phyloP scores from a whole-genome alignment of 257 asterid species.

The Paulownia fortunei region DNA sequence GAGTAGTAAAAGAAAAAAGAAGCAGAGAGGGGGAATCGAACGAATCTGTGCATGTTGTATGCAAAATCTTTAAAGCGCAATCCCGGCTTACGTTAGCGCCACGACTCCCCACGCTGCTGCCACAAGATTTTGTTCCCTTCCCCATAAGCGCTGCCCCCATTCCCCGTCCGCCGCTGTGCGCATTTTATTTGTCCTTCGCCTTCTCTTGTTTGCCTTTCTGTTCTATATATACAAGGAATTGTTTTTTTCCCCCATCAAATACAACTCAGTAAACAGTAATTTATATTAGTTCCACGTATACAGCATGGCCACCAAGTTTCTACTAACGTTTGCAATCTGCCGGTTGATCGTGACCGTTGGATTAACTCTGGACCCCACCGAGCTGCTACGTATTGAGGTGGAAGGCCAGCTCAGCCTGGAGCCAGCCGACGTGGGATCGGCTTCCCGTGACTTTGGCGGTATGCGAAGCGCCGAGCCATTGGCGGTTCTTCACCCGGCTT shows the following conservation, averaged over 20 bases:
- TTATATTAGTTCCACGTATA: not conserved
- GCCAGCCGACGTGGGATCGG: conserved; percentile 49
- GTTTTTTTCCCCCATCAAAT: not conserved
- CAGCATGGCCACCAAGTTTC: conserved; percentile 52
- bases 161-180: conserved; percentile 20
- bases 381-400: conserved; percentile 44
- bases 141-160: not conserved
- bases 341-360: conserved; percentile 71
- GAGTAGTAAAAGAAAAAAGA: conserved; percentile 11
- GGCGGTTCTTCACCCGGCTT: conserved; percentile 67
- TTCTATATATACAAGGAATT: conserved; percentile 11
- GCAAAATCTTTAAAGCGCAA: conserved; percentile 59
- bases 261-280: not conserved
- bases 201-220: not conserved
- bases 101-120: conserved; percentile 43
- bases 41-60: conserved; percentile 63
- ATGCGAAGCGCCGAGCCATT: conserved; percentile 48
- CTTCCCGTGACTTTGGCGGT: conserved; percentile 69
- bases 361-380: conserved; percentile 57
- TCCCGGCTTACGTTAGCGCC: conserved; percentile 55
- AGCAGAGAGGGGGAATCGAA: conserved; percentile 7
- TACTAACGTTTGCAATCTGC: conserved; percentile 61
- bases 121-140: conserved; percentile 41
- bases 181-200: conserved; percentile 16
- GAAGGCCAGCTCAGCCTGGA: conserved; percentile 59